Percentiles rank a stretch among this genome's conserved stretches.
These are phyloP conservation scores for Botryosphaeria agaves DNA, from an alignment of 2,329 filamentous ascomycete genomes.

Conservation along the genomic window DNA sequence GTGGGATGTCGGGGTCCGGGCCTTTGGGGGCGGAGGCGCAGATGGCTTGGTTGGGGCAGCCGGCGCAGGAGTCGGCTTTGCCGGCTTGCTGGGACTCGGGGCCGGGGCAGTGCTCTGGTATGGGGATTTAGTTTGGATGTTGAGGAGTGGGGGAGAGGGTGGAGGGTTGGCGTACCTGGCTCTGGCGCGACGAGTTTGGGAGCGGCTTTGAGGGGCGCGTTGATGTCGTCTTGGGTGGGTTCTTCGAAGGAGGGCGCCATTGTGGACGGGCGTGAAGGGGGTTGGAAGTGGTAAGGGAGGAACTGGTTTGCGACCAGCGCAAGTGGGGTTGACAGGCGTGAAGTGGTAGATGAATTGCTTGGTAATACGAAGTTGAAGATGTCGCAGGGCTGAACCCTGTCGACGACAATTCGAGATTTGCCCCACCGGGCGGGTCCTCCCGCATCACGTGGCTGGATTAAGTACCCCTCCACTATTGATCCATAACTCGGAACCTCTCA, in stretches of 20 bases:
- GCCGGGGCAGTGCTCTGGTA: slow-evolving; percentile 81
- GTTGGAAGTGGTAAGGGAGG: too few relatives aligned
- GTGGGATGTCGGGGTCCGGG: slow-evolving; percentile 80
- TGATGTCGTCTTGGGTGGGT: slow-evolving; percentile 48
- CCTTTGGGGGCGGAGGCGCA: slow-evolving; percentile 91
- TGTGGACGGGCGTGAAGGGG: too few relatives aligned
- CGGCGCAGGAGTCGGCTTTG: slow-evolving; percentile 66
- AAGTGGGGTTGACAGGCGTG: too few relatives aligned
- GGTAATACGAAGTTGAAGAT: too few relatives aligned
- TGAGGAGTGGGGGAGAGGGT: slow-evolving; percentile 1
- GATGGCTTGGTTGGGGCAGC: slow-evolving; percentile 90
- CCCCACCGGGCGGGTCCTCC: too few relatives aligned
- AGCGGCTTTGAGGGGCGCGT: slow-evolving; percentile 58
- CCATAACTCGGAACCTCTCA: too few relatives aligned
- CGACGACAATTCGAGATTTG: too few relatives aligned
- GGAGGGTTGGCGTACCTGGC: slow-evolving; percentile 34
- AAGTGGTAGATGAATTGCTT: too few relatives aligned
- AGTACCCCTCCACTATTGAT: too few relatives aligned
- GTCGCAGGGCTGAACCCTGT: too few relatives aligned
- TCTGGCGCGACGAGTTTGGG: slow-evolving; percentile 85
- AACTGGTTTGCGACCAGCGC: too few relatives aligned
- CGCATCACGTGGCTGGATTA: too few relatives aligned
- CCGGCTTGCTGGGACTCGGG: slow-evolving; percentile 58
- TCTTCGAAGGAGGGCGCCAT: slow-evolving; percentile 78
- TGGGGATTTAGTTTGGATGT: not conserved